These are phyloP conservation scores for Colletotrichum theobromicola DNA, from an alignment of 2,329 filamentous ascomycete genomes.

Conservation along the genomic window DNA sequence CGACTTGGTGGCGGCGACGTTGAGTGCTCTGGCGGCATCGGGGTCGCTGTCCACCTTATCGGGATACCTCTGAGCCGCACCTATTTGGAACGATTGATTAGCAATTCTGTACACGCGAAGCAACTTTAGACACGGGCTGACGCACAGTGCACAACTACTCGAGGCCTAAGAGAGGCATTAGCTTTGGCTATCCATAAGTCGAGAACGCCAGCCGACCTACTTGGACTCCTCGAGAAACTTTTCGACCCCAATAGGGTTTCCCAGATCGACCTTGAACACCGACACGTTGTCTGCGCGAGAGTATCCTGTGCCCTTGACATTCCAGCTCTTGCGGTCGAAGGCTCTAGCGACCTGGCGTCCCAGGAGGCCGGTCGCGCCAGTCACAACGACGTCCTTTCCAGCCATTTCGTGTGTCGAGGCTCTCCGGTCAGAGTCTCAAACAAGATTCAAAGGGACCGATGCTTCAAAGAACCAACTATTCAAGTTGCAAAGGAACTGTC, in stretches of 20 bases:
- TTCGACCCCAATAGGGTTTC: constrained; percentile 50
- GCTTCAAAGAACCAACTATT: neutral
- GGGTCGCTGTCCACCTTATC: constrained; percentile 86
- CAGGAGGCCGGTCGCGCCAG: constrained; percentile 83
- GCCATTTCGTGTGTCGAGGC: constrained; percentile 30
- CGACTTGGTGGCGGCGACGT: constrained; percentile 71
- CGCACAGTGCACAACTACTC: constrained; percentile 83
- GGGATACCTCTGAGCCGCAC: constrained; percentile 86
- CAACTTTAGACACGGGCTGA: neutral
- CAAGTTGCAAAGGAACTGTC: neutral
- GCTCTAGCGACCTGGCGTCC: constrained; percentile 78
- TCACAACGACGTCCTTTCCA: constrained; percentile 70
- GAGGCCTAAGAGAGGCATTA: constrained; percentile 56
- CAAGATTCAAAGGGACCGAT: neutral
- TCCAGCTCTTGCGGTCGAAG: constrained; percentile 72
- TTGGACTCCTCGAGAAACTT: constrained; percentile 57
- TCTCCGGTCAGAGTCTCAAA: neutral
- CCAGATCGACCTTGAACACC: constrained; percentile 65
- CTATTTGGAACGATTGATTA: constrained; percentile 42
- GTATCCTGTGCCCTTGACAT: constrained; percentile 75
- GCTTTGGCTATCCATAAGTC: neutral
- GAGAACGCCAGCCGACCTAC: constrained; percentile 42
- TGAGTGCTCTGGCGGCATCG: constrained; percentile 73
- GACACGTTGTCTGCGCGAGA: constrained; percentile 74
- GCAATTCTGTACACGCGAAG: neutral